Evolutionary conservation across 495 filamentous ascomycete genomes (phyloP).

Genomic region (Alectoria sarmentosa): DNA sequence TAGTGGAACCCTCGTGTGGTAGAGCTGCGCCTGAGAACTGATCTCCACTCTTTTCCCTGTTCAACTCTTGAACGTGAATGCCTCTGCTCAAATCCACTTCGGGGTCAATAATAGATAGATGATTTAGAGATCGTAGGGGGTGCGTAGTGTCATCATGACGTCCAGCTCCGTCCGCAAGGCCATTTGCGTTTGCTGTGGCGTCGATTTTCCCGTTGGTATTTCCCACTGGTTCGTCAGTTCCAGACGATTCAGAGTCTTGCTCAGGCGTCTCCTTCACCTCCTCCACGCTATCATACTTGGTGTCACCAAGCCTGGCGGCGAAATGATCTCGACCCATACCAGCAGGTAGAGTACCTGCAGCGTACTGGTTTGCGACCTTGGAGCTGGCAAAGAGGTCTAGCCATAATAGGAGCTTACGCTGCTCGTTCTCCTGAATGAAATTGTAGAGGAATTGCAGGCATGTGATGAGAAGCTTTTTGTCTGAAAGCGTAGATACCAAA

Average conservation of each 20-base stretch:
- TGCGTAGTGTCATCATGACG: background rate
- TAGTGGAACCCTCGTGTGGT: background rate
- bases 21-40: background rate
- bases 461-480: slow-evolving; percentile 85
- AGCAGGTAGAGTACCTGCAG: slow-evolving; percentile 20
- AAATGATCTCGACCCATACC: slow-evolving; percentile 18
- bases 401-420: slow-evolving; percentile 88
- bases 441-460: slow-evolving; percentile 89
- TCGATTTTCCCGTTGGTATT: background rate
- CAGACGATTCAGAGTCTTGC: background rate
- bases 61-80: background rate
- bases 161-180: background rate
- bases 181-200: background rate
- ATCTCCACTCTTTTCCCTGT: background rate
- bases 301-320: slow-evolving; percentile 8
- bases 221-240: background rate
- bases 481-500: slow-evolving; percentile 30
- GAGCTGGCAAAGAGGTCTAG: slow-evolving; percentile 69
- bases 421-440: slow-evolving; percentile 84
- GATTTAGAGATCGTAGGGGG: background rate
- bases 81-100: background rate
- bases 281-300: background rate
- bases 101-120: background rate
- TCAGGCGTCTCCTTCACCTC: background rate
- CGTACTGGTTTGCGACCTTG: slow-evolving; percentile 41